phyloP scores from a whole-genome alignment of 331 rosid genomes.

The Pyrus hybrid region DNA sequence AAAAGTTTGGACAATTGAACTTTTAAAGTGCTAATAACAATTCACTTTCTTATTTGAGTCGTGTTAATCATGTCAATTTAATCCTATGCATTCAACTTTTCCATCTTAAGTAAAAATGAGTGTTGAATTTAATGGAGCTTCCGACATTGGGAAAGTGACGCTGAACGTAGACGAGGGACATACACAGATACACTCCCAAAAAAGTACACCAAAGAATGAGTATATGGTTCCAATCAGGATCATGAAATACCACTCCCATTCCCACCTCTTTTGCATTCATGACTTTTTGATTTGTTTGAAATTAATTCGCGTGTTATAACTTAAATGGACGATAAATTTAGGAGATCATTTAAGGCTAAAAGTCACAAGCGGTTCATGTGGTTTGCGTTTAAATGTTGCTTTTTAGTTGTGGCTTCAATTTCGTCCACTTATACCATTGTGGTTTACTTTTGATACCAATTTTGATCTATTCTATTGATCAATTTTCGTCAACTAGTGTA shows the following conservation, averaged over 20 bases:
- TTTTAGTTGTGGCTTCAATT: not conserved
- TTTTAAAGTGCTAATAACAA: too few relatives aligned
- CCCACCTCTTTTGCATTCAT: not conserved
- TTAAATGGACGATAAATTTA: too few relatives aligned
- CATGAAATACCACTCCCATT: not conserved
- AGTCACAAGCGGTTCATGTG: not conserved
- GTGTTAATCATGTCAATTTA: too few relatives aligned
- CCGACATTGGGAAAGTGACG: not conserved
- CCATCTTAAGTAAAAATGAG: too few relatives aligned
- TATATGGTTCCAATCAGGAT: not conserved
- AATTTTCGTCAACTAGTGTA: not conserved
- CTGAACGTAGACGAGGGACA: not conserved
- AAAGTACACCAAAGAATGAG: not conserved
- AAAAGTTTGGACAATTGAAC: too few relatives aligned
- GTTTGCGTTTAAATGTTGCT: not conserved
- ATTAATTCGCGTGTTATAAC: too few relatives aligned
- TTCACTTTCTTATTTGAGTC: too few relatives aligned
- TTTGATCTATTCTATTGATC: not conserved
- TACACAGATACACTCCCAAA: not conserved
- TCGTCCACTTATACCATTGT: not conserved
- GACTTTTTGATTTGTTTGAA: not conserved
- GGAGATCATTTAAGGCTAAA: too few relatives aligned
- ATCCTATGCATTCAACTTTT: not conserved
- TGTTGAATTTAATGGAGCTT: not conserved
- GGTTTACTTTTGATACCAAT: not conserved